phyloP scores from a whole-genome alignment of 1,284 basidiomycete genomes.

The Grifola frondosa region DNA sequence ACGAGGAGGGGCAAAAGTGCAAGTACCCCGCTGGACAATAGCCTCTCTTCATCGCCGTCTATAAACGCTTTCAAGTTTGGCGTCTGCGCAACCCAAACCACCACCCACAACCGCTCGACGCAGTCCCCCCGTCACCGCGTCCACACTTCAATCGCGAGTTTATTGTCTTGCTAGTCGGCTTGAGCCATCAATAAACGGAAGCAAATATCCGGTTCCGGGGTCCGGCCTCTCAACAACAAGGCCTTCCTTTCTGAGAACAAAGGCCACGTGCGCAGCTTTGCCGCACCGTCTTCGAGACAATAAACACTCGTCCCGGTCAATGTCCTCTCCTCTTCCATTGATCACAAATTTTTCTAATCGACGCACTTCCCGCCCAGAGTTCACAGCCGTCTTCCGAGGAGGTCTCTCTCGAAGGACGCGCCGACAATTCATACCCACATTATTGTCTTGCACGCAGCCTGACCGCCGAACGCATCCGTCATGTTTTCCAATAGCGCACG shows the following conservation, averaged over 20 bases:
- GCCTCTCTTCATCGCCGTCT: conserved; percentile 21
- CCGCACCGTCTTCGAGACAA: conserved; percentile 17
- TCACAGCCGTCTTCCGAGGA: not conserved
- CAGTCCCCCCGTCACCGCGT: conserved; percentile 11
- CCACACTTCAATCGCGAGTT: not conserved
- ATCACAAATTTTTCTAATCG: conserved; percentile 15
- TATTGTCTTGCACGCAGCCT: conserved; percentile 13
- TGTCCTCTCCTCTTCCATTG: conserved; percentile 11
- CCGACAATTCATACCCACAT: conserved; percentile 3
- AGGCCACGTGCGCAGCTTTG: conserved; percentile 5
- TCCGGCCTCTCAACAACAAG: conserved; percentile 21
- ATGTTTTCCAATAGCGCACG: no score
- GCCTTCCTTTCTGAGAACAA: conserved; percentile 23
- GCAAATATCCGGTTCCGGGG: conserved; percentile 7
- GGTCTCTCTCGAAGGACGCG: conserved; percentile 14
- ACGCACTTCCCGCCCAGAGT: conserved; percentile 10
- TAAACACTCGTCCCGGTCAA: conserved; percentile 14
- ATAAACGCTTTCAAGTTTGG: conserved; percentile 21
- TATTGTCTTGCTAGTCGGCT: conserved; percentile 12
- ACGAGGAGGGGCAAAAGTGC: conserved; percentile 25
- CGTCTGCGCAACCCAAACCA: conserved; percentile 13
- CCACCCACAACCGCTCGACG: conserved; percentile 7
- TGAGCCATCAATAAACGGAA: not conserved
- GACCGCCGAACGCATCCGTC: conserved; percentile 1
- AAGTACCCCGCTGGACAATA: conserved; percentile 26